Base-by-base conservation (phyloP, 495 filamentous ascomycete species). In the Aspergillus bertholletiae region DNA sequence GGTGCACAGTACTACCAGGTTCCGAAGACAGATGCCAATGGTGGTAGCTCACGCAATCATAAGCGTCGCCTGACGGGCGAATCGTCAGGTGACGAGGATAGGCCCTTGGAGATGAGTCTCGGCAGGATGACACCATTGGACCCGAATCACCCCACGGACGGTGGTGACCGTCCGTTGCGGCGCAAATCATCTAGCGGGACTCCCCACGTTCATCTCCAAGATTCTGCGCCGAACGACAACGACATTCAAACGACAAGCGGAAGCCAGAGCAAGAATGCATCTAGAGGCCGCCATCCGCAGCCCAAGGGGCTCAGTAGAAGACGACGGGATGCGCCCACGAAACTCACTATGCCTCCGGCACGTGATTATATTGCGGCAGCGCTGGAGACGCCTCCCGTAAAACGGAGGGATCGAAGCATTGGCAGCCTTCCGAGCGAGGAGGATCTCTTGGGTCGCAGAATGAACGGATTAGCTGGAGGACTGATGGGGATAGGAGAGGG, bases 381-480 rank as follows among this genome's bases (percentile, higher is more conserved):
- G 0, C 59, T 62, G 11, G 56, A 57, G 17, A 70, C 64, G 23
- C 68, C 66, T 17, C 41, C 49, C 8, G 48, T 44, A 2, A 9
- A 58, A 5, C 65, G 69, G 5, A 59, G 79, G 28, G 77, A 79
- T 11, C 77, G 75, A 48, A 88, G 86, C 59, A 70, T 91, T 49
- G 82, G 87, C 5, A 89, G 87, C 67, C 71, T 96, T 27, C 84
- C 84, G 26, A 96, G 89, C 64, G 84, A 87, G 56, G 90, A 95
- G 55, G 91, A 96, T 75, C 64, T 97, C 51, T 67, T 97, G 13
- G 84, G 86, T 7, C 75, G 92, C 50, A 74, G 92, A 39, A 97
- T 97, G 92, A 83, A 88, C 62, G 89, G 88, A 6, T 67, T 97
- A 23, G 85, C 89, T 7, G 84, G 87, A 5, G 83, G 88, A 9